These are phyloP conservation scores for Thalassiosira hispida DNA, from an alignment of 352 stramenopile genomes.

Conservation along the genomic window DNA sequence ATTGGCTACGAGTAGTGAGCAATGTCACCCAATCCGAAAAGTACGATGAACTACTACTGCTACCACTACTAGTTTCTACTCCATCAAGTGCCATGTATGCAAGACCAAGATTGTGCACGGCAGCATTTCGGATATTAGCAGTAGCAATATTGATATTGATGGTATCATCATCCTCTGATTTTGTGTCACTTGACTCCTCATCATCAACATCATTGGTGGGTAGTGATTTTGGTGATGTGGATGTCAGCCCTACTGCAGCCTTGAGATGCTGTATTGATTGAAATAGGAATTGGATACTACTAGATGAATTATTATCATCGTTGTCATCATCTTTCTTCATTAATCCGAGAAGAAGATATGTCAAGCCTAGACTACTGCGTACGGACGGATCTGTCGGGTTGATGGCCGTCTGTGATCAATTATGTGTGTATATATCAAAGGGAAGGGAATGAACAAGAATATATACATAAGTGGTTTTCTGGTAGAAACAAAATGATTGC, in stretches of 20 bases:
- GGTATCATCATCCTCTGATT: neutral
- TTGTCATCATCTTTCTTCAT: neutral
- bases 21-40: slow-evolving; percentile 39
- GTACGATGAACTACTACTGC: slow-evolving; percentile 10
- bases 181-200: too few species aligned
- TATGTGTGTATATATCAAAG: neutral
- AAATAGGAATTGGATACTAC: slow-evolving; percentile 36
- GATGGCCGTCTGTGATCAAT: slow-evolving; percentile 34
- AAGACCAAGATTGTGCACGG: slow-evolving; percentile 56
- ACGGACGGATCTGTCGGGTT: slow-evolving; percentile 45
- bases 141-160: slow-evolving; percentile 14
- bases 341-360: slow-evolving; percentile 43
- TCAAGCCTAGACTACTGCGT: slow-evolving; percentile 33
- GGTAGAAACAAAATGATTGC: neutral
- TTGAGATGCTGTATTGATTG: slow-evolving; percentile 59
- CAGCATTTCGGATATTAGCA: slow-evolving; percentile 25
- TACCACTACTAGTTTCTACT: too few species aligned
- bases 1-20: too few species aligned
- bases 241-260: slow-evolving; percentile 26
- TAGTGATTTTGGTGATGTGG: too few species aligned
- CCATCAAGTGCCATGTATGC: slow-evolving; percentile 48
- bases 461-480: too few species aligned
- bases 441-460: too few species aligned
- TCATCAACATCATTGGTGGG: too few species aligned
- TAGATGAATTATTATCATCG: slow-evolving; percentile 12